Evolutionary conservation across 768 basidiomycete species (phyloP), one percentile per base, ranked within the genome.

Genomic region (Tricholomella constricta): DNA sequence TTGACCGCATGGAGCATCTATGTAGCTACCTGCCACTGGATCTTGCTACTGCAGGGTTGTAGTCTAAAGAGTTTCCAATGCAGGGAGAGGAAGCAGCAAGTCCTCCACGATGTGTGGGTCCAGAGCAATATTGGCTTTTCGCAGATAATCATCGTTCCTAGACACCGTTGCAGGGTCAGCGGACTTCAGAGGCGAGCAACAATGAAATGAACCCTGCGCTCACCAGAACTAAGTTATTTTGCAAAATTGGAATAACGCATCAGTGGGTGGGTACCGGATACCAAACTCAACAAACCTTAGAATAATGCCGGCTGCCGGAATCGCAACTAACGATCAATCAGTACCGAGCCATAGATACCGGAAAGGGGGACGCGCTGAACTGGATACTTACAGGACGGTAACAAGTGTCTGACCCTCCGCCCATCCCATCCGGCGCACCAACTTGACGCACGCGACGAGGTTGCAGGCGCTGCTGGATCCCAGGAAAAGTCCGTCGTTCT

Each of bases 401-500:
- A 93, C 92, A 20, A 98, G 70, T 7, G 76, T 81, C 63, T 89
- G 80, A 4, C 90, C 86, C 5, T 79, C 78, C 25, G 74, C 73
- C 85, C 85, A 88, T 11, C 82, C 80, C 76, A 83, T 77, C 63
- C 82, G 81, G 60, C 84, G 85, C 2, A 81, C 85, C 14, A 95
- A 74, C 62, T 89, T 87, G 41, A 97, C 80, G 60, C 91, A 93
- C 1, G 96, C 91, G n/a, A 97, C 83, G 34, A 99, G 78, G 65
- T 98, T 99, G 66, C 94, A 95, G 0, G 97, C 96, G 62, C 92
- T 95, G 54, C 93, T 96, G 0, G 95, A 98, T 12, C 97, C 97
- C 25, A 98, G 77, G 72, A 95, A 98, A 23, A 99, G 75, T 0
- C 97, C 97, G 59, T 98, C 96, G 50, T 91, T 77, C 45, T 87